These are phyloP conservation scores for Fragaria vesca DNA, from an alignment of 306 rosid species.

Conservation along the genomic window DNA sequence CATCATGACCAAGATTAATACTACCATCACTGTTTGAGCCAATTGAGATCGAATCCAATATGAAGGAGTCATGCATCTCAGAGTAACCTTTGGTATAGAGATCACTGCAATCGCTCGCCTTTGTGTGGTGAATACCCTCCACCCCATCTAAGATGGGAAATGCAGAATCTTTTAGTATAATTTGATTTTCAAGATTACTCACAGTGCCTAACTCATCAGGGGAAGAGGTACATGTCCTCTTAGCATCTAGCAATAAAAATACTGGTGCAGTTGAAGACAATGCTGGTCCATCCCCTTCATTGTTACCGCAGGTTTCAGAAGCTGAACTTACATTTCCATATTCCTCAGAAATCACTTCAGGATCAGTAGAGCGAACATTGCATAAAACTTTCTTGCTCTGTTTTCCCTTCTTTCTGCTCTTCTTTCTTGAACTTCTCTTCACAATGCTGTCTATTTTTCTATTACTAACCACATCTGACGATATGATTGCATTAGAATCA, in stretches of 20 bases:
- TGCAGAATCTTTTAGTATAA: slow-evolving; percentile 23
- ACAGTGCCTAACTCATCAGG: slow-evolving; percentile 29
- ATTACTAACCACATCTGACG: slow-evolving; percentile 32
- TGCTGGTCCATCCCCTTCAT: slow-evolving; percentile 32
- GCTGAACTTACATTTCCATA: slow-evolving; percentile 37
- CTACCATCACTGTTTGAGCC: slow-evolving; percentile 45
- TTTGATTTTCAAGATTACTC: slow-evolving; percentile 35
- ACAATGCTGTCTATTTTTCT: slow-evolving; percentile 36
- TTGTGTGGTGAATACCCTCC: slow-evolving; percentile 25
- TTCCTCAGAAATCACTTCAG: slow-evolving; percentile 46
- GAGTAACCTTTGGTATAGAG: slow-evolving; percentile 18
- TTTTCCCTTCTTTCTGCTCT: slow-evolving; percentile 50
- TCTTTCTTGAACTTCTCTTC: slow-evolving; percentile 54
- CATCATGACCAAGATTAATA: slow-evolving; percentile 26
- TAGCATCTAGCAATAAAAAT: slow-evolving; percentile 32
- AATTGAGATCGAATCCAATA: slow-evolving; percentile 43
- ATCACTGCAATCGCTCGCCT: slow-evolving; percentile 30
- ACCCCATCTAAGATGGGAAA: slow-evolving; percentile 24
- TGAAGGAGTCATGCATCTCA: slow-evolving; percentile 28
- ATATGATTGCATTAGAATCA: slow-evolving; percentile 30
- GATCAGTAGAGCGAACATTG: slow-evolving; percentile 43
- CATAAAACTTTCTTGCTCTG: slow-evolving; percentile 47
- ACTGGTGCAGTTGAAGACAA: slow-evolving; percentile 31
- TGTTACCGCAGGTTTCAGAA: slow-evolving; percentile 46
- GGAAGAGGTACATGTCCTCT: slow-evolving; percentile 28